Evolutionary conservation across 768 basidiomycete genomes (phyloP), one percentile per base, ranked within the genome.

Genomic region (Clavulina sp.): DNA sequence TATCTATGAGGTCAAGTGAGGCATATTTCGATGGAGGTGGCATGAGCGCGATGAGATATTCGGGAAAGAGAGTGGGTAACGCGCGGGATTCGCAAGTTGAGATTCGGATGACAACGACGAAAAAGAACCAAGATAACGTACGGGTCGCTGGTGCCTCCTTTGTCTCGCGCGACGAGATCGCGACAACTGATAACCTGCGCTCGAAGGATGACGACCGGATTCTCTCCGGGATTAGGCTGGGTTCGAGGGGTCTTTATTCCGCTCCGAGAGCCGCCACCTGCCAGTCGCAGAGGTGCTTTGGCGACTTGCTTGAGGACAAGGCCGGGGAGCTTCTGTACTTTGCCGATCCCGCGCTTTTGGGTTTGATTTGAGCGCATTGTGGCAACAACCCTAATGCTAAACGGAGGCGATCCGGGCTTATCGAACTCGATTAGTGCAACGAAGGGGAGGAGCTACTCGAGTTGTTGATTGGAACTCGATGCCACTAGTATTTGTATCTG

Each of bases 141-240:
- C 77, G 85, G 84, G 63, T 87, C 85, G 59, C 80, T 82, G 32
- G 67, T 71, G n/a, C 78, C 76, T 57, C 74, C 76, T 44, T 74
- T 73, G 60, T 82, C 77, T 58, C 80, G 82, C 5, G 78, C 68
- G 19, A 73, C 62, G 28, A 88, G 68, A 50, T 75, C 69, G 19
- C 65, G 72, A 60, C 83, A 83, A 3, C 74, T 71, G 3, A 84
- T 51, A 18, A 88, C 71, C 60, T 83, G 81, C 1, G 87, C 68
- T 21, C 80, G 69, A 31, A 86, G 71, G 24, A 79, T 58, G 31
- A 80, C 80, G 52, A 82, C 60, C 1, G 85, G 82, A 0, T 64
- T 64, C 61, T 87, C 84, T 18, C 80, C 81, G 0, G 72, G 50
- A 21, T 52, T 24, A 3, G 57, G 56, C 26, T 9, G 9, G 34